Base-by-base conservation (phyloP, 495 filamentous ascomycete genomes). In the Penicillium crystallinum region DNA sequence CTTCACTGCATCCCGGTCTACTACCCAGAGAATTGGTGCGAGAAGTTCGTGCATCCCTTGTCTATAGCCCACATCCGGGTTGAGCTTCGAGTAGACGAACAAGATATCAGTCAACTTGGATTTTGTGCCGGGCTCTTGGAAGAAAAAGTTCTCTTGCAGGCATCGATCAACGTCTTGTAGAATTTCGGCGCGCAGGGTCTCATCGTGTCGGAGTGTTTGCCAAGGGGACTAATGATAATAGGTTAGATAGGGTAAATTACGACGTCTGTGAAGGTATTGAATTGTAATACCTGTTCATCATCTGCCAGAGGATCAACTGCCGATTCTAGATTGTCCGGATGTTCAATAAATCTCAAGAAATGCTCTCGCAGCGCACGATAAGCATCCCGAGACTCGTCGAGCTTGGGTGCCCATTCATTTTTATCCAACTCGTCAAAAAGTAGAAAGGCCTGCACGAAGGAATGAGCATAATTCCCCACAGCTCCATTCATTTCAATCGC, bases 31-130 rank as follows among this genome's bases (percentile, higher is more conserved):
- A 25, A 98, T 83, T 4, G 95, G 92, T 0, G 92, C 93, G 17
- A 97, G 75, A 19, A 98, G 67, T 67, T 98, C 93, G 64, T 98
- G 93, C 91, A 98, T 97, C 15, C 93, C 93, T 71, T 98, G 93
- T 22, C 95, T 82, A 59, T 98, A 98, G 15, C 91, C 86, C 37
- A 92, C 74, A 57, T 87, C 85, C 11, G 85, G 88, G 58, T 96
- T 92, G 38, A 96, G 83, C 67, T 96, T 97, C 64, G 91, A 91
- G 69, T 90, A 97, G 55, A 98, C 79, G 61, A 98, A 97, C 34
- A 97, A 72, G 34, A 97, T 82, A 64, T 97, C 89, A 18, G 90
- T 77, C 52, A 99, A 83, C 66, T 88, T 89, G 6, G 75, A 77
- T 63, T 97, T 95, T 6, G 91, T 86, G 5, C 75, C 67, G 11